Base-by-base conservation (phyloP, 768 basidiomycete species). In the Neoboletus brunneissimus region DNA sequence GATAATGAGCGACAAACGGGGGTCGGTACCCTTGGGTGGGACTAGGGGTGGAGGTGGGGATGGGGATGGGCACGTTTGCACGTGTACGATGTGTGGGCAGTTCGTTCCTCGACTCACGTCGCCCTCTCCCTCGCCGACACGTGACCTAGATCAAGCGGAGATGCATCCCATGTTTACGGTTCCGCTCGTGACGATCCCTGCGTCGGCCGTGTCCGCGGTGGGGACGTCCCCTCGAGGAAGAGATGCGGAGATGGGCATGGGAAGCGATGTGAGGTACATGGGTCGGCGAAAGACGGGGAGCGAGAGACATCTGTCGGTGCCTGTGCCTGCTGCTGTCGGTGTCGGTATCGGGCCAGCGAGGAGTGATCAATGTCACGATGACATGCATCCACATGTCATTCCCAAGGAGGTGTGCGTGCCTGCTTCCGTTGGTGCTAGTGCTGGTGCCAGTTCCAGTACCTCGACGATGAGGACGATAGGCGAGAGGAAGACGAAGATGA, bases 121-220 rank as follows among this genome's bases (percentile, higher is more conserved):
- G n/a, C 47, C 46, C 12, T 10, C 58, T 8, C 11, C n/a, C 2
- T 38, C 34, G 12, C 32, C 32, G 22, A 40, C 44, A 12, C 12
- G 3, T 4, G 50, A 48, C 2, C 27, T 18, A 10, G 40, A 43
- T 44, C 27, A 7, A 15, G 18, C 2, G 16, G 52, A 46, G 22
- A 48, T 66, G 32, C 66, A 72, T 20, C 71, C 68, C 7, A 70
- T 72, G 69, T 72, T 70, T 22, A 62, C 62, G 0, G 59, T 70
- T 3, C 69, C 69, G 11, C 66, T 70, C n/a, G 43, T 68, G 37
- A 70, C 69, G 22, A 18, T 66, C 0, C 64, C 69, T 23, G 29
- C 45, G 22, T 25, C 65, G 13, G 20, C 51, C 5, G 23, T 49
- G 13, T 48, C 37, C 3, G 9, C 13, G 5, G n/a, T n/a, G n/a